Conservation (phyloP, 306 rosid genomes). For the Castanopsis chinensis region DNA sequence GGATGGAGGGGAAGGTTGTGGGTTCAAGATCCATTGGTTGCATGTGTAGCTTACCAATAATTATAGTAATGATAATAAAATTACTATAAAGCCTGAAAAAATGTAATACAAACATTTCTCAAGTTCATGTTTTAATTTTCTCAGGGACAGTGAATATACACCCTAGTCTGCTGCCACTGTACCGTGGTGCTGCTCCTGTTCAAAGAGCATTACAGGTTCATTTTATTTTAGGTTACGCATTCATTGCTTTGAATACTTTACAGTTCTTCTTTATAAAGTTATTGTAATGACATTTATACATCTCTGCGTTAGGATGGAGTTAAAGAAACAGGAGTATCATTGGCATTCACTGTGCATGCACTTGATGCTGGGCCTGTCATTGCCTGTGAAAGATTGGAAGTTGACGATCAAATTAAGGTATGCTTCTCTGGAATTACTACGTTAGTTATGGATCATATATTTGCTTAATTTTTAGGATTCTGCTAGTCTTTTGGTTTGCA, state of each 20-base stretch:
- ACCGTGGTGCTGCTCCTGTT: conserved; percentile 97
- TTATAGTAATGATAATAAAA: too few relatives aligned
- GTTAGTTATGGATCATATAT: not conserved
- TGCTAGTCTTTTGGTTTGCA: not conserved
- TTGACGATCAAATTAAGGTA: conserved; percentile 78
- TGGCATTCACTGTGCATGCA: conserved; percentile 85
- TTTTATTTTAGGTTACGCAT: not conserved
- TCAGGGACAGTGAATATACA: conserved; percentile 92
- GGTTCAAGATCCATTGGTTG: too few relatives aligned
- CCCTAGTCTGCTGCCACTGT: conserved; percentile 82
- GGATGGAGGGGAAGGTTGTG: too few relatives aligned
- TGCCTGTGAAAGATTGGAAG: conserved; percentile 51
- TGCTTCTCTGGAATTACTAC: not conserved
- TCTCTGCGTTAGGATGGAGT: conserved; percentile 68
- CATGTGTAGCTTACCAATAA: too few relatives aligned
- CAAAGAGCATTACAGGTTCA: conserved; percentile 90
- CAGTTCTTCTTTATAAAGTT: not conserved
- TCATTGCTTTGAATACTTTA: not conserved
- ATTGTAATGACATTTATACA: not conserved
- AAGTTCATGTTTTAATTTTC: conserved; percentile 13
- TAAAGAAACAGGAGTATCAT: conserved; percentile 82
- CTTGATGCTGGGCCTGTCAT: conserved; percentile 94
- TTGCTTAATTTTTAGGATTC: not conserved
- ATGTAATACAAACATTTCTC: conserved; percentile 7
- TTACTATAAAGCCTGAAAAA: not conserved